Base-by-base conservation (phyloP, 495 filamentous ascomycete genomes). In the Recurvomyces mirabilis region DNA sequence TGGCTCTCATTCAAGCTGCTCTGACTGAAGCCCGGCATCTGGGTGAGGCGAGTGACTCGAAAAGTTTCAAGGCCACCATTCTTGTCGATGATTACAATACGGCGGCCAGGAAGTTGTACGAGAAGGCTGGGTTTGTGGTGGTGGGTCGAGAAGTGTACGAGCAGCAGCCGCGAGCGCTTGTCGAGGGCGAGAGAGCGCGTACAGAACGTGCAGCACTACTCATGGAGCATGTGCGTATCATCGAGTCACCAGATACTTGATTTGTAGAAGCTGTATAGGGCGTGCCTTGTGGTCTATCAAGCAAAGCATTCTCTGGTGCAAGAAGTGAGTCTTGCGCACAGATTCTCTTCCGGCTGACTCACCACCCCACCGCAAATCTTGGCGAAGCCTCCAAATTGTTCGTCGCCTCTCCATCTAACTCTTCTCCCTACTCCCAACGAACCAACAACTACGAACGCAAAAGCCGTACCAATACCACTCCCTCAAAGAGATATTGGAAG, bases 81-180 rank as follows among this genome's bases (percentile, higher is more conserved):
- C 13, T 66, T 14, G 62, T 68, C 3, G 65, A 69, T 31, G 42
- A 52, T 19, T 52, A 46, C 18, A 73, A 71, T 47, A 24, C 36
- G 22, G 48, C 47, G 13, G 72, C 69, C 4, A 12, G 22, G 12
- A 59, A 55, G 38, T 51, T 75, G 37, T 74, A 74, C 46, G 51
- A 65, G 51, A 68, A 55, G 38, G 56, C 58, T 43, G 70, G 71
- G 4, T 74, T 72, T 54, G 58, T 60, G 26, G 47, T 51, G 19
- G 49, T 54, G n/a, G 41, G 56, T 22, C 49, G 61, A 14, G 42
- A 51, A 21, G 44, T 34, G 25, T 52, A 41, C 22, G 19, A 15
- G 4, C 45, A 47, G 45, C 45, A 40, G 37, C n/a, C 17, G 17
- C 7, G 25, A n/a, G 15, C 35, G 7, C 24, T 22, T 3, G 19